Base-by-base conservation (phyloP, 371 early-diverging fungal species). In the Lichtheimia hyalospora region DNA sequence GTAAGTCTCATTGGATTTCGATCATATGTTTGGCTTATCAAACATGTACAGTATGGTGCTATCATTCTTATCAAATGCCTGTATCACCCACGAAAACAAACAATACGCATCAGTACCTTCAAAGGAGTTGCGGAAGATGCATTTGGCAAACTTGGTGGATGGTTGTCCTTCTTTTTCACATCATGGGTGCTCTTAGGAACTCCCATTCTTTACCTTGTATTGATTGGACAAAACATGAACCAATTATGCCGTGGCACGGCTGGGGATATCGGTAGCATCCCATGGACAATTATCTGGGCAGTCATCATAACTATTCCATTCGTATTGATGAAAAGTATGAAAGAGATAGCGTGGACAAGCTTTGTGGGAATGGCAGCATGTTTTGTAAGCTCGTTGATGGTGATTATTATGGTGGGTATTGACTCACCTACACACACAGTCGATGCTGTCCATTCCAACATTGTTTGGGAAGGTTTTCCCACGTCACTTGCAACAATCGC, bases 261-360 rank as follows among this genome's bases (percentile, higher is more conserved):
- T 13, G 79, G 58, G 25, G 79, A 78, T 57, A 66, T 78, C 16
- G 69, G 69, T 42, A 48, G 49, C 34, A 52, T 59, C 0, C 57
- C 61, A 12, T 91, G 90, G 90, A 89, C 86, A 58, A 78, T 87
- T 46, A 68, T 95, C n/a, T 83, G 84, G 40, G 83, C 84, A 40
- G 64, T 75, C 42, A 61, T 68, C 15, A 59, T 78, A 46, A 62
- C 77, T 28, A 67, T 86, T 41, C 84, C 84, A 13, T 82, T 82
- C 56, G 59, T 84, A 15, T 44, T 82, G 49, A 75, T 86, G 60
- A 83, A 83, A 61, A 78, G 77, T 15, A 69, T 86, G 73, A 83
- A 83, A 58, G 84, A 84, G 56, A 80, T 84, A 7, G 83, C 83
- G 21, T 73, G 81, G 70, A 81, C 82, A 71, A 77, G 79, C 46